Evolutionary conservation across 192 early-diverging fungal species (phyloP), one percentile per base, ranked within the genome.

Genomic region (Gaertneriomyces semiglobifer): DNA sequence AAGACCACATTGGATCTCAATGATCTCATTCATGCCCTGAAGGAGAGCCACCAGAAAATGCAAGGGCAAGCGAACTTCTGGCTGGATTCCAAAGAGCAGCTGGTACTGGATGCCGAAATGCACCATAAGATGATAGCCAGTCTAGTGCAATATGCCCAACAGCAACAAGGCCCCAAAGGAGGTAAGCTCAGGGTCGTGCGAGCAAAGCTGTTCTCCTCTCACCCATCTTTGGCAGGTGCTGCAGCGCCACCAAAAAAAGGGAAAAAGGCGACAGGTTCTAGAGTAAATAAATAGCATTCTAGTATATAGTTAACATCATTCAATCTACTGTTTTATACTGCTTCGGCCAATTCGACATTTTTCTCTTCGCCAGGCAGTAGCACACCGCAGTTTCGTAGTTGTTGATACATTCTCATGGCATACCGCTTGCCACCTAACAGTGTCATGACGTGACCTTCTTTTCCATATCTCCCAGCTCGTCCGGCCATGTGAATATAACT

Each of bases 401-500:
- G 25, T 33, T 33, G 25, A 33, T 19, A 10, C 62, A 71, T 20
- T 11, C 69, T 40, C 10, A 52, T 25, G 39, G 42, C 61, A 48
- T 48, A 71, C 19, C 69, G n/a, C 8, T 11, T 9, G 25, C 69
- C 69, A 8, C 69, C 69, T 0, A 71, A 12, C 44, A 71, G 19
- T 12, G 62, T 65, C 40, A 64, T 46, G 42, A 41, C 62, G 10
- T 57, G 9, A 48, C 88, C 88, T 14, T 66, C 38, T 43, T 80
- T 74, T 0, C 90, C 92, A 71, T 90, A 88, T 19, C 95, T 71
- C 6, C 92, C 92, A 0, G 90, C 86, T 14, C 95, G 76, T 18
- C 95, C 93, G 0, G 92, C 88, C 88, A 95, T 89, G 60, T 98
- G 95, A 8, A 91, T 63, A 70, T 93, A 98, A 55, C 85, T 87